Conservation (phyloP, 345 rosid species). For the Salix brachista region DNA sequence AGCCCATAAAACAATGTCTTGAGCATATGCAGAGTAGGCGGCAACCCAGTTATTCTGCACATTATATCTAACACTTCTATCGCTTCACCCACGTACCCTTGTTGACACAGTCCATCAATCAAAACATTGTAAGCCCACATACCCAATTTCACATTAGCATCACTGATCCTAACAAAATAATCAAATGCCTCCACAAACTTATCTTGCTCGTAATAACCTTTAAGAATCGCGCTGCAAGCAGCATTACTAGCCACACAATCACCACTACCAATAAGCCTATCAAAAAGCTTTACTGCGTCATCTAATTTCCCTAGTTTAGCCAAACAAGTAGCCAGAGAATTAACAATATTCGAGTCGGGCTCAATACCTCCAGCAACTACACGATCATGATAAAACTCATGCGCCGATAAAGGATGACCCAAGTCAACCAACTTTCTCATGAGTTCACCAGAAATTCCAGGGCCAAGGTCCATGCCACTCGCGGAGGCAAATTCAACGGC, state of each 20-base stretch:
- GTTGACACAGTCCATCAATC: conserved; percentile 44
- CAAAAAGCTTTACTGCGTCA: conserved; percentile 47
- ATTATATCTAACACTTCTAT: conserved; percentile 42
- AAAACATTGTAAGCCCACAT: conserved; percentile 41
- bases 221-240: conserved; percentile 38
- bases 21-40: conserved; percentile 37
- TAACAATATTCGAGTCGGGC: conserved; percentile 37
- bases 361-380: conserved; percentile 40
- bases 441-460: conserved; percentile 27
- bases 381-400: conserved; percentile 31
- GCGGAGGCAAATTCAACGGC: conserved; percentile 33
- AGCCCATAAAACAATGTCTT: conserved; percentile 62
- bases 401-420: conserved; percentile 42
- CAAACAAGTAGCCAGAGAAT: conserved; percentile 48
- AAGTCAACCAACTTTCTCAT: conserved; percentile 39
- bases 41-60: conserved; percentile 35
- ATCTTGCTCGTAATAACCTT: conserved; percentile 35
- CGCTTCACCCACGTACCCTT: conserved; percentile 51
- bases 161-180: conserved; percentile 30
- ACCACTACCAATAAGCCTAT: conserved; percentile 32
- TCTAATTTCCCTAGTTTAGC: conserved; percentile 49
- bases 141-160: conserved; percentile 32
- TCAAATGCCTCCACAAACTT: conserved; percentile 48
- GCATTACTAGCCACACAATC: conserved; percentile 30
- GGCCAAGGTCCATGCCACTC: conserved; percentile 44